Evolutionary conservation across 768 basidiomycete species (phyloP), one percentile per base, ranked within the genome.

Genomic region (Lactifluus volemus): DNA sequence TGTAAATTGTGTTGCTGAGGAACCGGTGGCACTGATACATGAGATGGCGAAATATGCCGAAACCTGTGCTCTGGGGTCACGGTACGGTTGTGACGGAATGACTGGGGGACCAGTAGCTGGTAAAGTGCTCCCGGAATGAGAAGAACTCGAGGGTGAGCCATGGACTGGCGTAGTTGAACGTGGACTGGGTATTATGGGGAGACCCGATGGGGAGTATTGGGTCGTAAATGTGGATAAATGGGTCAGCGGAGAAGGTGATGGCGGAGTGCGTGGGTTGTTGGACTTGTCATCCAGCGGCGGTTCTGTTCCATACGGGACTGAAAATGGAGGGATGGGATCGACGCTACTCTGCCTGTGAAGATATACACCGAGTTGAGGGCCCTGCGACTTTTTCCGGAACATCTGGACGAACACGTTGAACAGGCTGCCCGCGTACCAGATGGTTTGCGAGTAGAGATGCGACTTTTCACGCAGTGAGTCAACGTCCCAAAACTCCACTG

Each of bases 391-490:
- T 81, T 89, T 91, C 65, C 85, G 82, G 53, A 92, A 85, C 49
- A 93, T 79, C 70, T 96, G 92, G 47, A 94, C 85, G 68, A 95
- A 96, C 2, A 92, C 84, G 64, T 92, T 92, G 77, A 85, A 94
- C 68, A 90, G 75, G 67, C 83, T 91, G 9, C 94, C 94, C 2
- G 88, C 92, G 69, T 93, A 90, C 83, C 90, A 94, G 55, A 95
- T 79, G 3, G 93, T 97, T 57, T 85, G 83, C 8, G 89, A 91
- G 71, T 95, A 85, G 53, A 90, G 72, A 15, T 92, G 79, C 53
- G 84, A 83, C 73, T 94, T 96, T 74, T 96, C 93, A 60, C 85
- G 86, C 42, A 97, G 78, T 38, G 78, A 73, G 62, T 89, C 86
- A 19, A 92, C 79, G 67, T 88, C 87, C 87, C 89, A 95, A 70